Conservation (phyloP, 306 rosid genomes). For the Dryas drummondii region DNA sequence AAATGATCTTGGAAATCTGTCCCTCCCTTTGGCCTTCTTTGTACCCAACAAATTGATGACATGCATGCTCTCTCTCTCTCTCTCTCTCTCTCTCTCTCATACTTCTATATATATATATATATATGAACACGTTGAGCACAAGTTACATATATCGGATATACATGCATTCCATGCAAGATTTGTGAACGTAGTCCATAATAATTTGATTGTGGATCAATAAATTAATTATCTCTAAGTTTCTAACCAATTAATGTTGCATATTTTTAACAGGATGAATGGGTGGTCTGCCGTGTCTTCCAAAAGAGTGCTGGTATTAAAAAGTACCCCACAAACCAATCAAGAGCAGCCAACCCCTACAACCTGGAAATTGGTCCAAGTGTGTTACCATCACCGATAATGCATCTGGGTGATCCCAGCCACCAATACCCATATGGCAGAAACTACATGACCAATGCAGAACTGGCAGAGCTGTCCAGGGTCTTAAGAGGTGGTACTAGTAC, state of each 20-base stretch:
- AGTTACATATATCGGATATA: neutral
- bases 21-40: too few species aligned
- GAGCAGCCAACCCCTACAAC: constrained; percentile 58
- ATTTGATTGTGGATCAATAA: neutral
- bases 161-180: constrained; percentile 1
- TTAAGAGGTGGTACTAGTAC: constrained; percentile 31
- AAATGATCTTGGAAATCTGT: too few species aligned
- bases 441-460: constrained; percentile 46
- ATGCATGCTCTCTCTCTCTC: neutral
- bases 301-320: constrained; percentile 78
- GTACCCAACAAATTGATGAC: too few species aligned
- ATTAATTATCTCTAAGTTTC: neutral
- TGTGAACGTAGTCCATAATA: neutral
- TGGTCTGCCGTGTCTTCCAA: constrained; percentile 77
- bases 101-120: neutral
- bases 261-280: constrained; percentile 83
- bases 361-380: constrained; percentile 51
- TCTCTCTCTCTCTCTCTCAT: neutral
- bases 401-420: constrained; percentile 49
- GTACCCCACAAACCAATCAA: constrained; percentile 56
- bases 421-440: constrained; percentile 63
- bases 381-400: constrained; percentile 59
- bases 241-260: neutral
- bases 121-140: neutral
- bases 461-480: constrained; percentile 59